phyloP scores from a whole-genome alignment of 331 rosid species.

The Quercus lobata region DNA sequence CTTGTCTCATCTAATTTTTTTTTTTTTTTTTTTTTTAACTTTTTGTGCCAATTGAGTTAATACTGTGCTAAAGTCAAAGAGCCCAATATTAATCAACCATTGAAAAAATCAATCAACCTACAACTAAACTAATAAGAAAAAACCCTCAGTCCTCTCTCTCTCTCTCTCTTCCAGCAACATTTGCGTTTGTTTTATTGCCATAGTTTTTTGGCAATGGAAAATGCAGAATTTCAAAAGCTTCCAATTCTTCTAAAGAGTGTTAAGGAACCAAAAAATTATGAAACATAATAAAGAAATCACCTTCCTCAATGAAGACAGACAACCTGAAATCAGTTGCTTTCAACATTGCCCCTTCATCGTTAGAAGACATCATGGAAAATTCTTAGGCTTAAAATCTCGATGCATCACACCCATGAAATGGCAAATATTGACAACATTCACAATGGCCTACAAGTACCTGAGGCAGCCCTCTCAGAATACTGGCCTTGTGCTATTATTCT shows the following conservation, averaged over 20 bases:
- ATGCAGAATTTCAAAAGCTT: too few relatives aligned
- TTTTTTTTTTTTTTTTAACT: too few relatives aligned
- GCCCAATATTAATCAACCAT: too few relatives aligned
- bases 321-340: conserved; percentile 92
- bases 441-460: conserved; percentile 59
- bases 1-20: too few relatives aligned
- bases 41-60: too few relatives aligned
- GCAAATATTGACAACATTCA: conserved; percentile 80
- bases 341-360: conserved; percentile 53
- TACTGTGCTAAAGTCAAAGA: too few relatives aligned
- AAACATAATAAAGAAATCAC: conserved; percentile 19
- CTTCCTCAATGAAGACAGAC: conserved; percentile 89
- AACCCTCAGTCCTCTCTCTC: too few relatives aligned
- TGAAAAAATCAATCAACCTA: too few relatives aligned
- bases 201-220: too few relatives aligned
- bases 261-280: not conserved
- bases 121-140: too few relatives aligned
- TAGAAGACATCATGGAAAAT: conserved; percentile 69
- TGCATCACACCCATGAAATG: conserved; percentile 95
- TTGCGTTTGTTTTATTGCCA: too few relatives aligned
- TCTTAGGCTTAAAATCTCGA: conserved; percentile 92
- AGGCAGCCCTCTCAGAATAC: conserved; percentile 84
- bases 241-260: not conserved
- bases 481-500: conserved; percentile 72
- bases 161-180: too few relatives aligned